Conservation (phyloP, 352 stramenopile species). For the Pythium inflatum region DNA sequence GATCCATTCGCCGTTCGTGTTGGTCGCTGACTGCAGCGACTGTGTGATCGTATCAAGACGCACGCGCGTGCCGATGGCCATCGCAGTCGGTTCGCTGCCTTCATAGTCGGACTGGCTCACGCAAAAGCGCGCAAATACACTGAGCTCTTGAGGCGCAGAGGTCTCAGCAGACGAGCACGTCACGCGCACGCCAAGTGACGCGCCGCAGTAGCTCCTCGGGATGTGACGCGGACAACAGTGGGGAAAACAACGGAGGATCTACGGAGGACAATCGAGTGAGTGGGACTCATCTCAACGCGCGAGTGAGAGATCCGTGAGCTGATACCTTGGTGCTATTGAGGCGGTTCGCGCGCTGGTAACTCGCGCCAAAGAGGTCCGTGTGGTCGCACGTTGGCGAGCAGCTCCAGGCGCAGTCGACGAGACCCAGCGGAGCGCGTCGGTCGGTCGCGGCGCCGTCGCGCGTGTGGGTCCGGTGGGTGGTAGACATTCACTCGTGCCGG, state of each 20-base stretch:
- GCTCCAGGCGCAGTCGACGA: background rate
- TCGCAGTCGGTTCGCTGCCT: background rate
- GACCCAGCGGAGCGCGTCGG: background rate
- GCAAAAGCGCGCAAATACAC: background rate
- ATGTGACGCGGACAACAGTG: constrained; percentile 41
- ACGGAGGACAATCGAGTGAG: background rate
- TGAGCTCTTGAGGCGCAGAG: too few species aligned
- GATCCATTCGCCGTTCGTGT: constrained; percentile 19
- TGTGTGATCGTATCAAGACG: background rate
- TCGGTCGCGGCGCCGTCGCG: background rate
- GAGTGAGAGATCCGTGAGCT: background rate
- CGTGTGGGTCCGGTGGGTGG: too few species aligned
- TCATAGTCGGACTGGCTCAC: too few species aligned
- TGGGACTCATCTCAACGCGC: too few species aligned
- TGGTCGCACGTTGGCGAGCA: constrained; percentile 35
- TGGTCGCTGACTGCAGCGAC: constrained; percentile 11
- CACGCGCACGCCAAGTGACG: constrained; percentile 32
- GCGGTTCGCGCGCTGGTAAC: constrained; percentile 17
- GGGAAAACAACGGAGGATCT: constrained; percentile 43
- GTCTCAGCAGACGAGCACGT: too few species aligned
- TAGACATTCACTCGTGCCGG: too few species aligned
- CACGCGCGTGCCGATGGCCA: background rate
- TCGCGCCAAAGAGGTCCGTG: constrained; percentile 57
- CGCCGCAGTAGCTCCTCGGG: constrained; percentile 38
- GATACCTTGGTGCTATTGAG: constrained; percentile 28